Conservation (phyloP, 129 eudicot genomes). For the Ambrosia artemisiifolia region DNA sequence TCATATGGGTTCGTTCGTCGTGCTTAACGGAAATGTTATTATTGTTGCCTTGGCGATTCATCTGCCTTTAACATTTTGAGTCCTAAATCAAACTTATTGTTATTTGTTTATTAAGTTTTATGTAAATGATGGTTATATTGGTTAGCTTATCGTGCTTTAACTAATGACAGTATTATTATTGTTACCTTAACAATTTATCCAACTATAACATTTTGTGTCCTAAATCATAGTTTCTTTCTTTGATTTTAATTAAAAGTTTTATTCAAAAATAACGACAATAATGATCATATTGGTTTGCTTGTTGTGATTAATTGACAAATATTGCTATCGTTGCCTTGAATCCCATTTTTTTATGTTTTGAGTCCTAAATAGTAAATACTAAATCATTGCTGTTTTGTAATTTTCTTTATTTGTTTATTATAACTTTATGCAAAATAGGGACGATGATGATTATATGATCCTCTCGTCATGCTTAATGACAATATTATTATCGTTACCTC, state of each 20-base stretch:
- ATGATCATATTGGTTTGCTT: slow-evolving; percentile 28
- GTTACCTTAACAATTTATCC: slow-evolving; percentile 18
- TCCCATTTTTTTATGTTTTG: neutral
- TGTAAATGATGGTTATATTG: slow-evolving; percentile 19
- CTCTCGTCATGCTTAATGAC: too few relatives aligned
- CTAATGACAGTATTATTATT: slow-evolving; percentile 11
- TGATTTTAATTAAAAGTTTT: neutral
- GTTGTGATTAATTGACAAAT: slow-evolving; percentile 20
- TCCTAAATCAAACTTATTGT: too few relatives aligned
- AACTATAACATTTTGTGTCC: neutral
- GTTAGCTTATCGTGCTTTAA: slow-evolving; percentile 11
- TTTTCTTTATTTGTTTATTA: neutral
- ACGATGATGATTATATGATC: neutral
- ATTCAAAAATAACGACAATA: slow-evolving; percentile 2
- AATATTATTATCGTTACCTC: too few relatives aligned
- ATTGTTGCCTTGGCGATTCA: too few relatives aligned
- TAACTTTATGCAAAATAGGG: neutral
- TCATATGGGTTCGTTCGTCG: too few relatives aligned
- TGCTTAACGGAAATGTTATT: too few relatives aligned
- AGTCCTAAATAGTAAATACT: neutral
- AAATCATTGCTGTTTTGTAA: neutral
- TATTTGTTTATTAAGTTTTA: too few relatives aligned
- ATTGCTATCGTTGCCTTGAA: slow-evolving; percentile 1
- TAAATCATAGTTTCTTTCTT: neutral
- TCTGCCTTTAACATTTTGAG: neutral